Evolutionary conservation across 768 basidiomycete species (phyloP), one percentile per base, ranked within the genome.

Genomic region (Leccinellum rugosiceps): DNA sequence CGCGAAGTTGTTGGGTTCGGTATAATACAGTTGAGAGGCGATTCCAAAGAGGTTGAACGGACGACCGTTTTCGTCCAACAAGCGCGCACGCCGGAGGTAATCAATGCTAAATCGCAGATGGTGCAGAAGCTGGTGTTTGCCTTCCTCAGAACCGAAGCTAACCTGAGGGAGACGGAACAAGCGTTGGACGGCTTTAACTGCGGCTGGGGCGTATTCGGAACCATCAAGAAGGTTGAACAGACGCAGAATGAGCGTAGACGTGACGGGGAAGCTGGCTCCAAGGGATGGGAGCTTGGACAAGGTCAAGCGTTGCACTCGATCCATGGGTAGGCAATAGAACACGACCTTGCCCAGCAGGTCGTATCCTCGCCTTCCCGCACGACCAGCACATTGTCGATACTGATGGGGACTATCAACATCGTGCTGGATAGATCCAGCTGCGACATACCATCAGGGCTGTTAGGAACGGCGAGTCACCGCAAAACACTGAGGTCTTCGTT

Each of bases 351-450:
- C 87, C 0, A 85, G 74, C 6, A 85, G 77, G 63, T 89, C 87
- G 58, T 78, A 88, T 2, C 87, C 88, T 64, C 88, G 79, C 44
- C 88, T 80, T 56, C 88, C 87, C 41, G 87, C 87, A 67, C 87
- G 79, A 55, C 88, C 88, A 46, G 85, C 80, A 58, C 86, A 87
- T 77, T 89, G 87, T 11, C 88, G 83, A 66, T 85, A 89, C 84
- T 86, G 62, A 31, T 52, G 11, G 11, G 0, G 6, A 32, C 32
- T 28, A 32, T 58, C 59, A 61, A 53, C 53, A 38, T 26, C 6
- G 13, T 19, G 31, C 15, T 26, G 10, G 2, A n/a, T 43, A n/a
- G 13, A 45, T n/a, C 21, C 19, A 19, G 21, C 41, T n/a, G 38
- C 14, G 44, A 64, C 77, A 2, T 64, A 82, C 83, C 79, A 80